Conservation (phyloP, 345 rosid species). For the Salix viminalis region DNA sequence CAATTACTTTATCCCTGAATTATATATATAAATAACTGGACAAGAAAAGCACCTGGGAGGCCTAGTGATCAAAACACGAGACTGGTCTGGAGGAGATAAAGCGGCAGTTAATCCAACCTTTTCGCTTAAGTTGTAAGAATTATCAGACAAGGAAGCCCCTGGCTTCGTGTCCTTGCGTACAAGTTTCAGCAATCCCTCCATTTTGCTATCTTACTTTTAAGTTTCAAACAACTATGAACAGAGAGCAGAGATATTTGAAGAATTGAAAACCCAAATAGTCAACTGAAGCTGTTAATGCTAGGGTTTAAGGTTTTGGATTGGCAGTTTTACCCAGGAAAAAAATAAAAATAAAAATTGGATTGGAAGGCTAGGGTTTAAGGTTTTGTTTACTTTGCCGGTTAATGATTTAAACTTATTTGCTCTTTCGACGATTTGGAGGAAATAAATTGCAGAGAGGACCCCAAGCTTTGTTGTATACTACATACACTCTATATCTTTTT, state of each 20-base stretch:
- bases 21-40: not conserved
- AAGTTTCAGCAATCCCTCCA: conserved; percentile 53
- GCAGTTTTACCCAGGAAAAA: not conserved
- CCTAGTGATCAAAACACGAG: conserved; percentile 36
- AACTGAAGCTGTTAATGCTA: not conserved
- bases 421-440: not conserved
- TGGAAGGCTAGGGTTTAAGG: conserved; percentile 1
- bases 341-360: no score
- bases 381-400: not conserved
- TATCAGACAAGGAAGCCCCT: conserved; percentile 26
- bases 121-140: conserved; percentile 22
- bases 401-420: not conserved
- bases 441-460: not conserved
- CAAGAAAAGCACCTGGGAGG: conserved; percentile 41
- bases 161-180: conserved; percentile 31
- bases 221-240: not conserved
- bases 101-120: conserved; percentile 25
- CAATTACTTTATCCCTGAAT: no score
- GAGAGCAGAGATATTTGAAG: not conserved
- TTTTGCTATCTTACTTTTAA: conserved; percentile 11
- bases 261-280: not conserved
- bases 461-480: not conserved
- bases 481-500: not conserved
- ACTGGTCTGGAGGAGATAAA: conserved; percentile 36
- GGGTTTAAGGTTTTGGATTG: no score